Conservation (phyloP, 1,284 basidiomycete genomes). For the Ganoderma resinaceum region DNA sequence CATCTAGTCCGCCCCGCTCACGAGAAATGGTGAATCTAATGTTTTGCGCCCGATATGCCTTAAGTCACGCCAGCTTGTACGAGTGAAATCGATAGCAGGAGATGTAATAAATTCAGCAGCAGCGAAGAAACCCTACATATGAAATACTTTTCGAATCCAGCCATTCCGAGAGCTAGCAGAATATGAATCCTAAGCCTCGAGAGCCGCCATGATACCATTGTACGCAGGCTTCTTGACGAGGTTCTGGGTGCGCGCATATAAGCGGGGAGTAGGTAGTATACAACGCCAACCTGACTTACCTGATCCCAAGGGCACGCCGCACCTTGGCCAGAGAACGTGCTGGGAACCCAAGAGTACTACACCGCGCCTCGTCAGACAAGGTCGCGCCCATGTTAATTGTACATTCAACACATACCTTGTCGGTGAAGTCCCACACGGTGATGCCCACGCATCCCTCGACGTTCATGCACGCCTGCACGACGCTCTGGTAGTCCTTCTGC, state of each 20-base stretch:
- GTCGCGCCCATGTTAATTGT: too few species aligned
- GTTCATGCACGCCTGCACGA: conserved; percentile 52
- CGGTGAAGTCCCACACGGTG: conserved; percentile 59
- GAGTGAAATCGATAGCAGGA: background rate
- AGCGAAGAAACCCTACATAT: conserved; percentile 8
- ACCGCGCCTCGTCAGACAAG: background rate
- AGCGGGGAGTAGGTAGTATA: background rate
- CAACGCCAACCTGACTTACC: conserved; percentile 20
- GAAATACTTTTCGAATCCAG: background rate
- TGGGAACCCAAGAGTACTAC: conserved; percentile 45
- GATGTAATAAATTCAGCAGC: background rate
- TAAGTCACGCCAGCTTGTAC: background rate
- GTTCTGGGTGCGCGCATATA: conserved; percentile 26
- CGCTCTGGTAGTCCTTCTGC: conserved; percentile 53
- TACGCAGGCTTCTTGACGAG: conserved; percentile 38
- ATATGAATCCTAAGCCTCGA: conserved; percentile 7
- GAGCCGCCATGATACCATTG: conserved; percentile 35
- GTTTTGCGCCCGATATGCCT: too few species aligned
- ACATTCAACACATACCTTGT: conserved; percentile 43
- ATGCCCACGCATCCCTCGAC: conserved; percentile 54
- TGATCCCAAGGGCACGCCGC: conserved; percentile 44
- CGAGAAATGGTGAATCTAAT: conserved; percentile 49
- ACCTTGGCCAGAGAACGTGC: conserved; percentile 44
- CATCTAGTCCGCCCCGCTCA: conserved; percentile 41
- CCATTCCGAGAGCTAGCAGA: background rate